These are phyloP conservation scores for Cryphonectria radicalis DNA, from an alignment of 2,329 filamentous ascomycete genomes.

Conservation along the genomic window DNA sequence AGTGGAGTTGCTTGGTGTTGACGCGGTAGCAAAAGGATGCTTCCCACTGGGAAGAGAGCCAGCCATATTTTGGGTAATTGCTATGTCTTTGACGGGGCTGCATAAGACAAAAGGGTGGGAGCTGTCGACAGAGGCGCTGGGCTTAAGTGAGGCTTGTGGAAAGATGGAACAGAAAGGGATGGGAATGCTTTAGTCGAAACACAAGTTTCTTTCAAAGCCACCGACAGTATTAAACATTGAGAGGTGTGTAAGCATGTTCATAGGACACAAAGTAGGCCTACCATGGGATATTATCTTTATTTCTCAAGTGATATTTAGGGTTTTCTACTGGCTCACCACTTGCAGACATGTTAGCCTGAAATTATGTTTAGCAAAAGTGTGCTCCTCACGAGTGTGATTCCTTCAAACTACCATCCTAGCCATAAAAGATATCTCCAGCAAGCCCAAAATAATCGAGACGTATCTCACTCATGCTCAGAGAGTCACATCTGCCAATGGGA, in stretches of 20 bases:
- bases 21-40: neutral
- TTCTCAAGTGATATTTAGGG: neutral
- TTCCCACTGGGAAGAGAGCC: neutral
- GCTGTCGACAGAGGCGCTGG: neutral
- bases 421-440: neutral
- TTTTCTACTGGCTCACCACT: neutral
- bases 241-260: neutral
- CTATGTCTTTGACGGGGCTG: neutral
- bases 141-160: neutral
- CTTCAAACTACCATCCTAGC: neutral
- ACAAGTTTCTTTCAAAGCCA: neutral
- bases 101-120: neutral
- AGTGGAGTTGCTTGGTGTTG: neutral
- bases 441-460: neutral
- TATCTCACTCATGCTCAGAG: neutral
- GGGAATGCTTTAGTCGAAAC: neutral
- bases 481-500: neutral
- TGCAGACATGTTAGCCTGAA: neutral
- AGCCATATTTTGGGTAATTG: neutral
- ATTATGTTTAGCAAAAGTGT: neutral
- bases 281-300: neutral
- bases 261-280: neutral
- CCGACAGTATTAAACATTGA: neutral
- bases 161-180: neutral
- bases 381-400: neutral